A percentile compares a stretch with the other conserved stretches of the same genome.
phyloP scores from a whole-genome alignment of 179 eudicot species.

The Vitellaria paradoxa region DNA sequence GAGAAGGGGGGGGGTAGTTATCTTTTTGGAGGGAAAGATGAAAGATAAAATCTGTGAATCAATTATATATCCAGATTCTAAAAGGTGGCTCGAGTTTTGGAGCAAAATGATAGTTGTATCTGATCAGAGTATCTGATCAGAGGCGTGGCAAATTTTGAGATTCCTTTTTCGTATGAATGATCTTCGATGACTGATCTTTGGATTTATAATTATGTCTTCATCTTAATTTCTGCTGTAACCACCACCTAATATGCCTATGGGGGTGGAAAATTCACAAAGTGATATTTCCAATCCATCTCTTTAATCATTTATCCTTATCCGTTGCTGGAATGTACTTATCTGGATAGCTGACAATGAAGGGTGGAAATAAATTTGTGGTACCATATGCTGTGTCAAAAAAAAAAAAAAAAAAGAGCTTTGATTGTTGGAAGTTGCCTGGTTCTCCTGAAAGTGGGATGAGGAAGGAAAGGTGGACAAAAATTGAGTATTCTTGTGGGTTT shows the following conservation, averaged over 20 bases:
- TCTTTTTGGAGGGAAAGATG: neutral
- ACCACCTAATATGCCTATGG: too few relatives aligned
- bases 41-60: constrained; percentile 13
- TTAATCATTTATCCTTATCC: too few relatives aligned
- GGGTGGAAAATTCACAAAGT: too few relatives aligned
- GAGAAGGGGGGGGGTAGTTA: neutral
- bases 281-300: too few relatives aligned
- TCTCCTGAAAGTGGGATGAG: neutral
- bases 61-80: neutral
- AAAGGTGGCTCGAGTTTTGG: constrained; percentile 2
- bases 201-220: neutral
- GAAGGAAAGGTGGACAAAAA: neutral
- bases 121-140: neutral
- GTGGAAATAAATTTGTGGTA: too few relatives aligned
- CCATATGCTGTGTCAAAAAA: too few relatives aligned
- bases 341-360: too few relatives aligned
- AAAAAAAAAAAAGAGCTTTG: too few relatives aligned
- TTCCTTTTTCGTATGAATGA: neutral
- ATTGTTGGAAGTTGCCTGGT: too few relatives aligned
- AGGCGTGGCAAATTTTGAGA: neutral
- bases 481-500: neutral
- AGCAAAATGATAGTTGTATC: neutral
- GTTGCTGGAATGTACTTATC: too few relatives aligned
- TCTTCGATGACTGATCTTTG: neutral
- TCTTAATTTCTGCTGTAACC: too few relatives aligned